phyloP scores from a whole-genome alignment of 768 basidiomycete genomes.

The Termitomyces sp. region DNA sequence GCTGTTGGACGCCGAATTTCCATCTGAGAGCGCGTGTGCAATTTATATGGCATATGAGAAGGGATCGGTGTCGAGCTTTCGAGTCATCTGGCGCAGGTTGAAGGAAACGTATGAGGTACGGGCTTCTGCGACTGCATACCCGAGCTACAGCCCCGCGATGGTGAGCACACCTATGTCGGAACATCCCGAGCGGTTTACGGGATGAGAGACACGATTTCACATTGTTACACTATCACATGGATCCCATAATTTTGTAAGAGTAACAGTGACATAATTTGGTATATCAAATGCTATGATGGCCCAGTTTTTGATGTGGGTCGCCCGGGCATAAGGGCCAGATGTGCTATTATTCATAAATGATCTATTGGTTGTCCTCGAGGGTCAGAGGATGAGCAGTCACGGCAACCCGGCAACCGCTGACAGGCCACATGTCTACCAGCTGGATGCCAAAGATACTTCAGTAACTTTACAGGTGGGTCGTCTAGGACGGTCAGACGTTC shows the following conservation, averaged over 20 bases:
- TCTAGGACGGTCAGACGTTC: background rate
- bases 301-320: background rate
- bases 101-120: conserved; percentile 57
- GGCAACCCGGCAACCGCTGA: conserved; percentile 1
- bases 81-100: conserved; percentile 64
- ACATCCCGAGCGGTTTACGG: conserved; percentile 28
- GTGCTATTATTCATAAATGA: background rate
- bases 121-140: conserved; percentile 20
- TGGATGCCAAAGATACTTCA: conserved; percentile 1
- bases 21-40: conserved; percentile 44
- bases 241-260: background rate
- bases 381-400: conserved; percentile 1
- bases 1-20: conserved; percentile 18
- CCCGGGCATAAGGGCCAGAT: background rate
- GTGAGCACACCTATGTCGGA: conserved; percentile 36
- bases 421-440: conserved; percentile 3
- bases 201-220: conserved; percentile 13
- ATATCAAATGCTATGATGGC: background rate
- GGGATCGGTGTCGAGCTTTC: conserved; percentile 85
- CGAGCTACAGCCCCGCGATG: conserved; percentile 36
- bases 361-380: background rate
- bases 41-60: conserved; percentile 85
- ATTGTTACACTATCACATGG: background rate
- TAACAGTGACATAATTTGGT: background rate
- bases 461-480: background rate